Base-by-base conservation (phyloP, 129 eudicot species). In the Artemisia tridentata region DNA sequence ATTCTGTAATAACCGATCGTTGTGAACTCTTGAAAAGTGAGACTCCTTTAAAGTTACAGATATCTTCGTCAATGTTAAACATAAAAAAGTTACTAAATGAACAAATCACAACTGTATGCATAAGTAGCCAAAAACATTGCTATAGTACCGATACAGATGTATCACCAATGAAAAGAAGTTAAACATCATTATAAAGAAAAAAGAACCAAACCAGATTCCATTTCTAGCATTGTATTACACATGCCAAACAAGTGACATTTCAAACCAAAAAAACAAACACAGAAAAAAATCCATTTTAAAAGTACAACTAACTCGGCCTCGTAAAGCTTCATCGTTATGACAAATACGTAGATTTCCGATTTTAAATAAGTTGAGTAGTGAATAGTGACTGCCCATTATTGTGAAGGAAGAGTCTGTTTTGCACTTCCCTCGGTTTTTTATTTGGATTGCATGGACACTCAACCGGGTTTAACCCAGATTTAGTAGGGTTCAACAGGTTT, bases 401-500 rank as follows among this genome's bases (percentile, higher is more conserved):
- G 62, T 63, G 10, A 49, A 45, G 20, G 49, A 76, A 55, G 51
- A 7, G 64, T 46, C 46, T 21, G 5, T 59, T 49, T 49, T 59
- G 23, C 79, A 14, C 60, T 25, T 75, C 73, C 71, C 34, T 41
- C 19, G 2, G 67, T 57, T 47, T 43, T 27, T 76, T 76, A 76
- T 68, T 76, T 76, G 23, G 70, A 50, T 76, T 76, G 23, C 64
- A 50, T 69, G 80, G 70, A 63, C 62, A 64, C 54, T 64, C 55
- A 16, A 72, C 46, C 20, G 61, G 34, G 4, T 45, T 43, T 18
- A 15, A 11, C 29, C 1, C n/a, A 6, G 54, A 54, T 77, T 83
- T 87, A 92, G 68, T 92, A 92, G 68, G 98, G 98, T 68, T 88
- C 98, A 19, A 88, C 96, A 0, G 98, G 98, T 60, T 78, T 69